Conservation (phyloP, 257 asterid species). For the Ocimum tenuiflorum region DNA sequence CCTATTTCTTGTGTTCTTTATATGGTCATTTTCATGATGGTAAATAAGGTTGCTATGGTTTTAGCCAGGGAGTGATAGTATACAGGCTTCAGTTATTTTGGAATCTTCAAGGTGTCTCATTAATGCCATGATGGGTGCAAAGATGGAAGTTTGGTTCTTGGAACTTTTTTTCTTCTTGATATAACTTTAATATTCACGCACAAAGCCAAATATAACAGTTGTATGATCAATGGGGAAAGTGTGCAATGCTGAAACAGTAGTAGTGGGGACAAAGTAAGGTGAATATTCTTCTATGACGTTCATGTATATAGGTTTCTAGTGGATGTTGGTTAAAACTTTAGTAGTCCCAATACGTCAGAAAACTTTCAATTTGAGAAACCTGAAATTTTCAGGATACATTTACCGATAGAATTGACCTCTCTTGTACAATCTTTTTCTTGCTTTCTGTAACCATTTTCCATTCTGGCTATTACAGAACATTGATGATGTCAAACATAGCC, state of each 20-base stretch:
- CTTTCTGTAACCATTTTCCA: constrained; percentile 3
- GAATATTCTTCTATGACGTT: not conserved
- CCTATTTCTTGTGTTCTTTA: not conserved
- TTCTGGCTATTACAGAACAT: constrained; percentile 56
- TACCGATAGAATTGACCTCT: not conserved
- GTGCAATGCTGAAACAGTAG: not conserved
- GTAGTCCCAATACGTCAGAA: not conserved
- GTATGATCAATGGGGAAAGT: not conserved
- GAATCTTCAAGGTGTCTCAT: not conserved
- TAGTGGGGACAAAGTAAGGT: not conserved
- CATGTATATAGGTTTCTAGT: not conserved
- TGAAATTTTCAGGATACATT: not conserved
- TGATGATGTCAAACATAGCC: constrained; percentile 62
- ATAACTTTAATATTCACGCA: not conserved
- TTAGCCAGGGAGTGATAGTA: not conserved
- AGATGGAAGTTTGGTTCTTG: not conserved
- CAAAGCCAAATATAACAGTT: not conserved
- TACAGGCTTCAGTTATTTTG: not conserved
- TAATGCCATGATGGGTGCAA: not conserved
- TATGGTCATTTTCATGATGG: not conserved
- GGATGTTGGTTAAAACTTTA: not conserved
- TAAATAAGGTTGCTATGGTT: not conserved
- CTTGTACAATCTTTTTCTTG: not conserved
- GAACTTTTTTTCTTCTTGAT: not conserved
- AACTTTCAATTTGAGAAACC: not conserved